Evolutionary conservation across 2,329 filamentous ascomycete genomes (phyloP).

Genomic region (Cladosporium sp.): DNA sequence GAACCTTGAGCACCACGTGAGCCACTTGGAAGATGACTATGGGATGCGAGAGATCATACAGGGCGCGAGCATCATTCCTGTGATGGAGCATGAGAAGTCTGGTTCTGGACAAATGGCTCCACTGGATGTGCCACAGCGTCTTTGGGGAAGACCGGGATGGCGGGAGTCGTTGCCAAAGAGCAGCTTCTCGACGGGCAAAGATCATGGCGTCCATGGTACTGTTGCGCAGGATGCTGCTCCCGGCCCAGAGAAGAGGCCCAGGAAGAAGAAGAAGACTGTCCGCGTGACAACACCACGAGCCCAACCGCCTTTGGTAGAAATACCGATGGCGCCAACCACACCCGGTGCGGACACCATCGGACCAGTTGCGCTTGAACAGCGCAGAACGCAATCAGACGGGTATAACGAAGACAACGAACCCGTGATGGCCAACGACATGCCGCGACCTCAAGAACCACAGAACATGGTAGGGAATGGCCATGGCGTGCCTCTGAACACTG

Average conservation of each 20-base stretch:
- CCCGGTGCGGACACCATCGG: neutral
- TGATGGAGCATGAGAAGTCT: constrained; percentile 38
- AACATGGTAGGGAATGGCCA: neutral
- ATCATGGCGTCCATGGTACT: neutral
- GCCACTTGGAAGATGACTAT: constrained; percentile 59
- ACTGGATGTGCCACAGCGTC: constrained; percentile 45
- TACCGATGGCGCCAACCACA: neutral
- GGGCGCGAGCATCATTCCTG: constrained; percentile 53
- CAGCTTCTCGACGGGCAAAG: neutral
- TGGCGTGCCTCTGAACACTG: neutral
- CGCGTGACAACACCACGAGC: neutral
- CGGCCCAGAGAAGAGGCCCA: neutral
- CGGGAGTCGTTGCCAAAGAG: constrained; percentile 15
- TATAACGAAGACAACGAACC: neutral
- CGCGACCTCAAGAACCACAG: neutral
- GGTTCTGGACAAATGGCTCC: constrained; percentile 44
- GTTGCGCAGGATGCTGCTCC: neutral
- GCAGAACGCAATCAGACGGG: neutral
- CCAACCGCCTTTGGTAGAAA: neutral
- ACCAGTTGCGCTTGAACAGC: neutral
- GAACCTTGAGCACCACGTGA: constrained; percentile 57
- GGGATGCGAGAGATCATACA: constrained; percentile 62
- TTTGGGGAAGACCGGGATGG: constrained; percentile 47
- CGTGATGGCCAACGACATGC: neutral
- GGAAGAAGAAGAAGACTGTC: neutral